Base-by-base conservation (phyloP, 2,329 filamentous ascomycete genomes). In the Calonectria pteridis region DNA sequence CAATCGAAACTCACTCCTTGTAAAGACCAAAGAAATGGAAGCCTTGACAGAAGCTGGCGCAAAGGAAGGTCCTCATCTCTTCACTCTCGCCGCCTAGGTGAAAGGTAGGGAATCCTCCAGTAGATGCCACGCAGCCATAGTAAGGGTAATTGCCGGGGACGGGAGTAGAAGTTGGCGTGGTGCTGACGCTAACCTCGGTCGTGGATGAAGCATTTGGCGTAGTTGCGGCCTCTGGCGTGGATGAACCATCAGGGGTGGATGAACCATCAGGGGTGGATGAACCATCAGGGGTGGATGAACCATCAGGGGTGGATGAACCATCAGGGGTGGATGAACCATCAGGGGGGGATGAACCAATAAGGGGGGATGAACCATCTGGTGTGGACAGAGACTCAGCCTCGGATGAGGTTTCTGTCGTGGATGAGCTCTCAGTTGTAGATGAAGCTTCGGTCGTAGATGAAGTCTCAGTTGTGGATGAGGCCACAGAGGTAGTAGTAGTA, bases 161-260 rank as follows among this genome's bases (percentile, higher is more conserved):
- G 51, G 71, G 72, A 46, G 84, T 78, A 51, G 82, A 72, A 23
- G 76, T 81, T 33, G 84, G 71, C 37, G 76, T 80, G 53, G 78
- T 72, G 1, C 82, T 81, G 40, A 81, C 85, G 1, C 85, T 87
- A n/a, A 29, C 26, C 28, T 49, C 29, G 6, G 49, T 29, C 46
- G 14, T 53, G n/a, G 37, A 37, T 37, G 35, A n/a, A 16, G 16
- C 16, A 18, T 20, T 40, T 40, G 37, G 16, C 33, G 33, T 33
- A 11, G 33, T 10, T 33, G 33, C 9, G 13, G 33, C 33, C 6
- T 33, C 33, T 33, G 33, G 33, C 20, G 37, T 40, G 37, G 37
- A 40, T 20, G 37, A 40, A 40, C 16, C 37, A 7, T 40, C 37
- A 6, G 16, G 16, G 6, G 40, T 43, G 40, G 40, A 20, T n/a